Conservation (phyloP, 805 yeast species). For the Schwanniomyces sp. region DNA sequence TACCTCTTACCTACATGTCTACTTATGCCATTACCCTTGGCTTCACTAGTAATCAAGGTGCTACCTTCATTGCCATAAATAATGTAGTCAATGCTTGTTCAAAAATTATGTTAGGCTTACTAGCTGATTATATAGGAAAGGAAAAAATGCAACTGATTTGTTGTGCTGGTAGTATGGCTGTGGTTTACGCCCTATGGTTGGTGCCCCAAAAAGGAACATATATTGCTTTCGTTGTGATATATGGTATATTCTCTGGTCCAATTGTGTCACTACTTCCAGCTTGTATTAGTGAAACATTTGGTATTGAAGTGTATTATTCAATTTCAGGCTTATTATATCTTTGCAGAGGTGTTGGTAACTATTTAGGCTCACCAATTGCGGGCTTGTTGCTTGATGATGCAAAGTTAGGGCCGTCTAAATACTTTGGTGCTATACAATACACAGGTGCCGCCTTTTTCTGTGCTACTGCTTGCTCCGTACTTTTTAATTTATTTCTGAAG, state of each 20-base stretch:
- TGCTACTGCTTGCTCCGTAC: not conserved
- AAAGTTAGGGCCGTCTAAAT: not conserved
- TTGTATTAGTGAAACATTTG: slow-evolving; percentile 31
- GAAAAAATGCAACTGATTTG: slow-evolving; percentile 17
- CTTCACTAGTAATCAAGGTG: slow-evolving; percentile 26
- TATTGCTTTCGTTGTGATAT: slow-evolving; percentile 28
- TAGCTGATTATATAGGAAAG: slow-evolving; percentile 16
- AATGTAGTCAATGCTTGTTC: slow-evolving; percentile 23
- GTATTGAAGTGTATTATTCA: slow-evolving; percentile 28
- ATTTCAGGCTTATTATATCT: slow-evolving; percentile 33
- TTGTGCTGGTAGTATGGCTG: slow-evolving; percentile 12
- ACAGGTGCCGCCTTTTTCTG: not conserved
- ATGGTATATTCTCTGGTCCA: slow-evolving; percentile 36
- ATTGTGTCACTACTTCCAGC: slow-evolving; percentile 29
- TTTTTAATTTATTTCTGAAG: too few relatives aligned
- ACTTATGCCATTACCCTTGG: slow-evolving; percentile 30
- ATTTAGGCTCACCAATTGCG: slow-evolving; percentile 35
- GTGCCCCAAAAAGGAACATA: slow-evolving; percentile 20
- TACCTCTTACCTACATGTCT: slow-evolving; percentile 33
- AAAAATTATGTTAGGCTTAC: slow-evolving; percentile 11
- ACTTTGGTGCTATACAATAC: not conserved
- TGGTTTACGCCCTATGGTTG: slow-evolving; percentile 18
- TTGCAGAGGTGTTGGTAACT: slow-evolving; percentile 30
- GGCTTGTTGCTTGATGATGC: slow-evolving; percentile 20
- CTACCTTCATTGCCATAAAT: slow-evolving; percentile 33